Conservation (phyloP, 1,139 yeast species). For the Meyerozyma sp. region DNA sequence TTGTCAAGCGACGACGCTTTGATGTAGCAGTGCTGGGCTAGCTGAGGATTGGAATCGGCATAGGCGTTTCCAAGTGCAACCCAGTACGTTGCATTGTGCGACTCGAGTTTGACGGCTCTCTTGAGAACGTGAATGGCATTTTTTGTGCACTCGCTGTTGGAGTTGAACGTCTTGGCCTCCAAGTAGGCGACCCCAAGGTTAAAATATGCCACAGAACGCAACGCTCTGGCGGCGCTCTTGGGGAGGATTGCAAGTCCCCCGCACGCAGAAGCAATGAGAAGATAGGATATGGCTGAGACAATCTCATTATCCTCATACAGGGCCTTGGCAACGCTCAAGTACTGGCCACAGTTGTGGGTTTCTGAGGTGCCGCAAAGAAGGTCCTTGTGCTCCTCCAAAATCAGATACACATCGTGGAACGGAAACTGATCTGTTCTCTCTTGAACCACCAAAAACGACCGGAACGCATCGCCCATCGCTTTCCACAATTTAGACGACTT, state of each 20-base stretch:
- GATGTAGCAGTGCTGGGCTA: constrained; percentile 89
- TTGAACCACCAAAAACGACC: constrained; percentile 41
- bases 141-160: constrained; percentile 23
- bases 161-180: constrained; percentile 21
- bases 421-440: constrained; percentile 41
- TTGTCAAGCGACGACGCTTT: constrained; percentile 71
- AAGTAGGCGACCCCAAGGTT: constrained; percentile 68
- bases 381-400: constrained; percentile 3
- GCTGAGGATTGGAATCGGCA: constrained; percentile 55
- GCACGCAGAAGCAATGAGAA: constrained; percentile 24
- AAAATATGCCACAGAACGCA: constrained; percentile 57
- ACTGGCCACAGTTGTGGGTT: neutral
- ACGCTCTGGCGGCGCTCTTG: constrained; percentile 36
- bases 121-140: constrained; percentile 55
- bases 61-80: constrained; percentile 70
- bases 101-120: constrained; percentile 65
- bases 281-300: constrained; percentile 15
- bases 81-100: constrained; percentile 73
- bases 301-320: constrained; percentile 11
- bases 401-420: constrained; percentile 7
- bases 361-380: constrained; percentile 8
- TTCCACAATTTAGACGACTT: constrained; percentile 52
- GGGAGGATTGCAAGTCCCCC: constrained; percentile 24
- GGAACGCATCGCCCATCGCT: constrained; percentile 44
- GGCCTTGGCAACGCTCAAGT: neutral